These are phyloP conservation scores for Jackrogersella multiformis DNA, from an alignment of 495 filamentous ascomycete genomes.

Conservation along the genomic window DNA sequence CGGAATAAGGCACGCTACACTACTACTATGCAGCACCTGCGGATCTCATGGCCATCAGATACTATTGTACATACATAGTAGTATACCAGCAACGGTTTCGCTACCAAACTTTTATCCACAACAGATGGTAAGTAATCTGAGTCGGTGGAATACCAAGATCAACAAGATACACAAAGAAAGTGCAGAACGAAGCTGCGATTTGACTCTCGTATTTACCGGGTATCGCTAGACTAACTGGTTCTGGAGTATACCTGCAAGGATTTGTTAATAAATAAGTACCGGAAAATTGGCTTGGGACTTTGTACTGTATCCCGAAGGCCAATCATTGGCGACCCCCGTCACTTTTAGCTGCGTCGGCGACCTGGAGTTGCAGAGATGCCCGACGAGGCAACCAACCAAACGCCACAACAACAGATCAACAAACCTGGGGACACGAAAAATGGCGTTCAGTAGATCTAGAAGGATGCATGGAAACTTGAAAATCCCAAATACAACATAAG, in stretches of 20 bases:
- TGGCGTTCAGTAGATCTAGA: conserved; percentile 40
- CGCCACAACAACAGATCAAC: conserved; percentile 12
- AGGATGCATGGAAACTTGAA: conserved; percentile 37
- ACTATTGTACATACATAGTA: background rate
- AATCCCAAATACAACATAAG: no score
- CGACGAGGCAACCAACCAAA: conserved; percentile 43
- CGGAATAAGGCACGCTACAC: conserved; percentile 27
- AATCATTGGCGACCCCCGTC: conserved; percentile 25
- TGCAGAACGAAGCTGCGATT: conserved; percentile 3
- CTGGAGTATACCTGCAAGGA: conserved; percentile 24
- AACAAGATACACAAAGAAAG: conserved; percentile 10
- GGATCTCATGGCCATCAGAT: conserved; percentile 24
- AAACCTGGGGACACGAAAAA: conserved; percentile 2
- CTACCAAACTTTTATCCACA: conserved; percentile 22
- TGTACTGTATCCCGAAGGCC: conserved; percentile 14
- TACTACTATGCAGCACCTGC: conserved; percentile 18
- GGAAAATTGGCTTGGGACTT: conserved; percentile 10
- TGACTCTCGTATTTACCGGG: conserved; percentile 22
- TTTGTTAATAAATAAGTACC: conserved; percentile 32
- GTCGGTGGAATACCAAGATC: conserved; percentile 2
- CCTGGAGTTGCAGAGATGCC: conserved; percentile 37
- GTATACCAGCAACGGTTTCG: conserved; percentile 1
- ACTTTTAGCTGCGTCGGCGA: conserved; percentile 30
- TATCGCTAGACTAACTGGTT: conserved; percentile 11
- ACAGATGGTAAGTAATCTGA: conserved; percentile 5